Base-by-base conservation (phyloP, 164 flowering plant genomes). In the Nelumbo lutea region DNA sequence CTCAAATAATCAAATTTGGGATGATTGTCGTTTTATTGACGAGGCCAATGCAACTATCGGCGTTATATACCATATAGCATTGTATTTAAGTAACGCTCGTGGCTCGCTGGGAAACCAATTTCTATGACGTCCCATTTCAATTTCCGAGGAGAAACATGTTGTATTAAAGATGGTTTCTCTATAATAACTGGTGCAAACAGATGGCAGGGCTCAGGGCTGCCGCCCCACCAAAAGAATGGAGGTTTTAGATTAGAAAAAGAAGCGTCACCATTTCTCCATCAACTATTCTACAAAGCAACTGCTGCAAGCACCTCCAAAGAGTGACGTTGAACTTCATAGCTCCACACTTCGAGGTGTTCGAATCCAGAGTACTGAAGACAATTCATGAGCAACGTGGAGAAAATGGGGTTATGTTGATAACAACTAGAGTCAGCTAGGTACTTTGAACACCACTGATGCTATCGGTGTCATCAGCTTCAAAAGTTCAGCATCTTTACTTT, bases 401-500 rank as follows among this genome's bases (percentile, higher is more conserved):
- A 51, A 13, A 51, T 10, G 55, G 10, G 55, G 8, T 51, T 44
- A n/a, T 40, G 43, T 5, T 39, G 48, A 55, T 52, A 57, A 9
- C 45, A 42, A 51, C 1, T 15, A 55, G 52, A 57, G 9, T 40
- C 15, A 51, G 1, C 41, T 27, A 71, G 50, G 47, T 15, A 27
- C 11, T 57, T 46, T 39, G 53, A 5, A 44, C 46, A 45, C 40
- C 41, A 47, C 58, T 50, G 66, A 42, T 47, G 42, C 10, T 9
- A 42, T 44, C n/a, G 42, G n/a, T 58, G 43, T 51, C 42, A 9
- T 11, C 39, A 59, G 11, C 41, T 39, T 65, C 46, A 64, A 11
- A 41, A 48, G 42, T 50, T 44, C 44, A 42, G n/a, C 11, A 58
- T 65, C 59, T 56, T 64, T 42, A 65, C 48, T 69, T 71, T 71